These are phyloP conservation scores for Starmerella floricola DNA, from an alignment of 805 yeast species.

Conservation along the genomic window DNA sequence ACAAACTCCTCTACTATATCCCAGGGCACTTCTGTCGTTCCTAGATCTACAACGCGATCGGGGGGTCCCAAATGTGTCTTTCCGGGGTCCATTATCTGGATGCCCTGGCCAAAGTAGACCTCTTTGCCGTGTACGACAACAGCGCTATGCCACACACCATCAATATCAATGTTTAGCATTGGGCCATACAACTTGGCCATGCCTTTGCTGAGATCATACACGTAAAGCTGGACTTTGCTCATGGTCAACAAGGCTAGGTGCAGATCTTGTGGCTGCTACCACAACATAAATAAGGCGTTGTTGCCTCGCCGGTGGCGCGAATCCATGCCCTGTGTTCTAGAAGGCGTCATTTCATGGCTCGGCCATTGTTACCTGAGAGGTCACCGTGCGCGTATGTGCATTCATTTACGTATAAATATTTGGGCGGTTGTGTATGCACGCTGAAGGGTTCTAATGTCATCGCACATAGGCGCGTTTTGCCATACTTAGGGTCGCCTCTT, in stretches of 20 bases:
- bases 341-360: neutral
- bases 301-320: neutral
- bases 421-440: no score
- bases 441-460: no score
- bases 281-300: neutral
- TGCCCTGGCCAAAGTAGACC: conserved; percentile 49
- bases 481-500: no score
- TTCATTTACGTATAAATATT: no score
- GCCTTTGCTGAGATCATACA: conserved; percentile 54
- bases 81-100: conserved; percentile 39
- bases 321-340: neutral
- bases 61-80: conserved; percentile 50
- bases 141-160: conserved; percentile 58
- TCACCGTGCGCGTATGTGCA: no score
- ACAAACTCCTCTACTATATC: conserved; percentile 45
- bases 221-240: conserved; percentile 39
- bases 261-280: no score
- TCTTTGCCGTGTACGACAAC: conserved; percentile 45
- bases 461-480: no score
- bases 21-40: conserved; percentile 39
- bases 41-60: conserved; percentile 40
- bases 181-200: conserved; percentile 35
- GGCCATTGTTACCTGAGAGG: no score
- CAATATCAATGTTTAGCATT: conserved; percentile 40
- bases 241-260: no score